These are phyloP conservation scores for Phytophthora vignae DNA, from an alignment of 352 stramenopile genomes.

Conservation along the genomic window DNA sequence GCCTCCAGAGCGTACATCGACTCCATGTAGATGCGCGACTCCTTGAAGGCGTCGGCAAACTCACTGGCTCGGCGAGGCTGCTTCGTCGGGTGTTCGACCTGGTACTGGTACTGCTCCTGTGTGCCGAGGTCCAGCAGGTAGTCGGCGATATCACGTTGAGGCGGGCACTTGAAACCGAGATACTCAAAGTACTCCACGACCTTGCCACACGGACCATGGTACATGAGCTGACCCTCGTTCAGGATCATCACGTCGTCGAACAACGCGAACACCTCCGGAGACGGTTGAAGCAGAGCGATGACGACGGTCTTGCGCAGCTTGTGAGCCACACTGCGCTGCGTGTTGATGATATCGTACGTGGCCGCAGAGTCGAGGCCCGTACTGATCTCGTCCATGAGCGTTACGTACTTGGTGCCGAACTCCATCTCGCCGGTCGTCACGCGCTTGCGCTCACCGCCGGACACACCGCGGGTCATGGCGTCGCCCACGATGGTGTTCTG, in stretches of 20 bases:
- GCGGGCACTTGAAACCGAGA: constrained; percentile 43
- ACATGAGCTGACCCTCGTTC: constrained; percentile 86
- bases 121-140: constrained; percentile 37
- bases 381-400: constrained; percentile 91
- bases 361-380: constrained; percentile 89
- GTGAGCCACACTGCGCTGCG: constrained; percentile 31
- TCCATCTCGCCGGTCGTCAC: constrained; percentile 87
- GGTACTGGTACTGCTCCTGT: constrained; percentile 30
- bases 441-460: constrained; percentile 68
- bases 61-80: constrained; percentile 24
- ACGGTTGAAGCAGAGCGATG: constrained; percentile 83
- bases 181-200: constrained; percentile 45
- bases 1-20: constrained; percentile 19
- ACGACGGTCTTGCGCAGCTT: constrained; percentile 44
- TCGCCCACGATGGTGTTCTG: constrained; percentile 71
- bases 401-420: constrained; percentile 66
- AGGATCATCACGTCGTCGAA: constrained; percentile 72
- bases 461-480: constrained; percentile 61
- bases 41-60: constrained; percentile 26
- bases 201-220: constrained; percentile 36
- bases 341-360: constrained; percentile 41
- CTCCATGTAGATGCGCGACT: constrained; percentile 20
- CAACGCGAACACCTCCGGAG: constrained; percentile 89
- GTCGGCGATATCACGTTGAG: constrained; percentile 36
- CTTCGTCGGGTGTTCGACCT: constrained; percentile 11